Evolutionary conservation across 1,284 basidiomycete genomes (phyloP).

Genomic region (Exsudoporus floridanus): DNA sequence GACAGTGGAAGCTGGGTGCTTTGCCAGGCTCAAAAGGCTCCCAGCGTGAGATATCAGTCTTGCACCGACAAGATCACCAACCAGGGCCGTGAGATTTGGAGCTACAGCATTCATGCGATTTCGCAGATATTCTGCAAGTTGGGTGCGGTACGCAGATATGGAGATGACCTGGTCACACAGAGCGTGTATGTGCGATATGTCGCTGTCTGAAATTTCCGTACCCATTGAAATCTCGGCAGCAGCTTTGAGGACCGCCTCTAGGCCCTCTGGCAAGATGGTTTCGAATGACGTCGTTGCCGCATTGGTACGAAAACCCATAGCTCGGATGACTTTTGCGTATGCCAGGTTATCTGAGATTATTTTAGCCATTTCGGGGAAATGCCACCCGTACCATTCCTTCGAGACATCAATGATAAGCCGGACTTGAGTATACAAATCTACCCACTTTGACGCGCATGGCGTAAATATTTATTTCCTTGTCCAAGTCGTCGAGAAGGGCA

Average conservation of each 20-base stretch:
- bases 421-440: not conserved
- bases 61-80: conserved; percentile 96
- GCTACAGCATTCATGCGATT: conserved; percentile 98
- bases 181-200: conserved; percentile 92
- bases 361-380: conserved; percentile 99
- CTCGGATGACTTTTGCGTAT: conserved; percentile 88
- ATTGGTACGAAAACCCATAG: conserved; percentile 96
- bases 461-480: conserved; percentile 99
- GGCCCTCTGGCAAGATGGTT: conserved; percentile 90
- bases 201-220: conserved; percentile 95
- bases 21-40: conserved; percentile 89
- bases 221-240: conserved; percentile 98
- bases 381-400: conserved; percentile 99
- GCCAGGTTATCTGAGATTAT: conserved; percentile 97
- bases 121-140: conserved; percentile 91
- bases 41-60: conserved; percentile 96
- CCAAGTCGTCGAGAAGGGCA: conserved; percentile 95
- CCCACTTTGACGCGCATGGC: conserved; percentile 95
- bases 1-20: conserved; percentile 96
- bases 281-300: conserved; percentile 84
- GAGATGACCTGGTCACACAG: conserved; percentile 97
- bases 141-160: conserved; percentile 90
- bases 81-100: conserved; percentile 93
- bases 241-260: conserved; percentile 88
- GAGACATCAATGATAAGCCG: conserved; percentile 7